These are phyloP conservation scores for Apiospora arundinis DNA, from an alignment of 2,329 filamentous ascomycete genomes.

Conservation along the genomic window DNA sequence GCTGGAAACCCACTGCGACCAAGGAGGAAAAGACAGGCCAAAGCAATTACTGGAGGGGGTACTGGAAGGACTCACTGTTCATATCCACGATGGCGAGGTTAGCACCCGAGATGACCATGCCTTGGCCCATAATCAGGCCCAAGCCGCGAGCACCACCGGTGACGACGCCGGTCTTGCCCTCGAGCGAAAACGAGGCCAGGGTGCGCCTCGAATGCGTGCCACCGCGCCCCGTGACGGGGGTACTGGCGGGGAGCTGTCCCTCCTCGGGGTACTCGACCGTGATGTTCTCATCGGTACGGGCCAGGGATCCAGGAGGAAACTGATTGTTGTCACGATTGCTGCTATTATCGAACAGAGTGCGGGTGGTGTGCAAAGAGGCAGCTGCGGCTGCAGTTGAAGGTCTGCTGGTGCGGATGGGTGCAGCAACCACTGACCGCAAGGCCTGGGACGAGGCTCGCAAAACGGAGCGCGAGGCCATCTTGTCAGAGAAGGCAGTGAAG, in stretches of 20 bases:
- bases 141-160: conserved; percentile 90
- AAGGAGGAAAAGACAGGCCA: too few species aligned
- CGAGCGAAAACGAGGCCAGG: conserved; percentile 83
- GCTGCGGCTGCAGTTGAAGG: background rate
- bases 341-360: background rate
- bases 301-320: conserved; percentile 64
- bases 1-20: background rate
- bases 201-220: conserved; percentile 86
- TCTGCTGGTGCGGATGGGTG: background rate
- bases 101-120: conserved; percentile 84
- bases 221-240: conserved; percentile 76
- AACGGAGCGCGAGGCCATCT: conserved; percentile 32
- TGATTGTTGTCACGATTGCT: background rate
- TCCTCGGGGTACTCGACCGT: conserved; percentile 81
- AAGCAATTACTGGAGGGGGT: background rate
- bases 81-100: conserved; percentile 92
- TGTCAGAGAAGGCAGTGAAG: conserved; percentile 14
- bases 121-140: conserved; percentile 92
- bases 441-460: conserved; percentile 32
- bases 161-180: conserved; percentile 82
- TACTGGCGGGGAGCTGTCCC: conserved; percentile 72
- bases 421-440: background rate
- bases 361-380: conserved; percentile 7
- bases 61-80: conserved; percentile 70
- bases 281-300: conserved; percentile 80